Conservation (phyloP, 2,329 filamentous ascomycete species). For the Ustilaginoidea virens region DNA sequence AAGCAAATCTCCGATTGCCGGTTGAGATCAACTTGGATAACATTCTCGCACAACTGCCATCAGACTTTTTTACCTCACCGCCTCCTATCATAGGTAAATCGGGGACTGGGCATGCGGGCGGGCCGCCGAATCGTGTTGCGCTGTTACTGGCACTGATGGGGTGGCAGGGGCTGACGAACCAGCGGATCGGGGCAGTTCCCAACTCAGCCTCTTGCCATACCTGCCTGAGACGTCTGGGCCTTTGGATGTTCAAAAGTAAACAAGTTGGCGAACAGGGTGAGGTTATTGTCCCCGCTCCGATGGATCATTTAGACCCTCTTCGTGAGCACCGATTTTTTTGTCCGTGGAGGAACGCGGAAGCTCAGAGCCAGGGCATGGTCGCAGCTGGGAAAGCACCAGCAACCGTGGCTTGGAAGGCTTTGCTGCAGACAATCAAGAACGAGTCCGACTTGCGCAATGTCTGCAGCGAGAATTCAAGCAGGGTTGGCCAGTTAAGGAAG, state of each 20-base stretch:
- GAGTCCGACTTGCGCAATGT: constrained; percentile 35
- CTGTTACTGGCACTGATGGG: constrained; percentile 57
- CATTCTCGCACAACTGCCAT: constrained; percentile 32
- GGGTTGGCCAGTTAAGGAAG: constrained; percentile 7
- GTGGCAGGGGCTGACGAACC: constrained; percentile 52
- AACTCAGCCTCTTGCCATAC: constrained; percentile 69
- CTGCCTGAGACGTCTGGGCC: constrained; percentile 73
- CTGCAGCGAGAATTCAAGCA: constrained; percentile 16
- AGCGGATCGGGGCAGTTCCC: constrained; percentile 42
- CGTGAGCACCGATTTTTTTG: constrained; percentile 72
- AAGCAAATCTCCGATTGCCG: constrained; percentile 45
- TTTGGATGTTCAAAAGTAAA: constrained; percentile 87
- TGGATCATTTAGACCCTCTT: constrained; percentile 52
- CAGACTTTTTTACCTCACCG: constrained; percentile 36
- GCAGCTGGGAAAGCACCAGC: constrained; percentile 18
- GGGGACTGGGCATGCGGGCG: constrained; percentile 10
- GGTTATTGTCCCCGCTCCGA: constrained; percentile 41
- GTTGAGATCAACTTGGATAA: constrained; percentile 33
- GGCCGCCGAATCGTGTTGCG: constrained; percentile 41
- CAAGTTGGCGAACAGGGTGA: constrained; percentile 39
- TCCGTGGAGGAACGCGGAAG: constrained; percentile 54
- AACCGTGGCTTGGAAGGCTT: constrained; percentile 37
- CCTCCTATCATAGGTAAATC: constrained; percentile 14
- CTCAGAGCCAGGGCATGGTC: constrained; percentile 34
- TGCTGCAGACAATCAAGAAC: constrained; percentile 40